Conservation (phyloP, 768 basidiomycete species). For the Exsudoporus frostii region DNA sequence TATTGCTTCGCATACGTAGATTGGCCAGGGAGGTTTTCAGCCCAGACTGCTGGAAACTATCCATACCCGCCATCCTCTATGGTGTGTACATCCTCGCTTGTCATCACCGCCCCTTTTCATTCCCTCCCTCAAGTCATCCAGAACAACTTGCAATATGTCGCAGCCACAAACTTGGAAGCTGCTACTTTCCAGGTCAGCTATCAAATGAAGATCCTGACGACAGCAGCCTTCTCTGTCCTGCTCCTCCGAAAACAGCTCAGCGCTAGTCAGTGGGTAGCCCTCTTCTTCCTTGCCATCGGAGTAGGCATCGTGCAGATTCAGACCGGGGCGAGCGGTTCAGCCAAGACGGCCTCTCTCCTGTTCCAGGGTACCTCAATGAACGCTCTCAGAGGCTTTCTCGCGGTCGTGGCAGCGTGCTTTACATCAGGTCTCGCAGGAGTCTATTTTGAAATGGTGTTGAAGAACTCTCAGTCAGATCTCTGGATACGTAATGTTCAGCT, state of each 20-base stretch:
- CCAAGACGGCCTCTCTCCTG: constrained; percentile 28
- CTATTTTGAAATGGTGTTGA: constrained; percentile 97
- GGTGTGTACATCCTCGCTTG: constrained; percentile 36
- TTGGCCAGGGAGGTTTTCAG: constrained; percentile 75
- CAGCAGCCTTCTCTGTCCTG: constrained; percentile 83
- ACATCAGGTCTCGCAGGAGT: constrained; percentile 96
- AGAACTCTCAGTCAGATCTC: constrained; percentile 82
- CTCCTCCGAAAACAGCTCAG: constrained; percentile 75
- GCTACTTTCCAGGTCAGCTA: constrained; percentile 97
- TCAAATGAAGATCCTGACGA: constrained; percentile 97
- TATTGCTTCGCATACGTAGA: constrained; percentile 49
- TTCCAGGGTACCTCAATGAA: constrained; percentile 61
- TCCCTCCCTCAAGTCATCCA: constrained; percentile 60
- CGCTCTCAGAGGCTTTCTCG: constrained; percentile 81
- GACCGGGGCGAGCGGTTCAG: constrained; percentile 31
- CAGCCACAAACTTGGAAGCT: constrained; percentile 88
- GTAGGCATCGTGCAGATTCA: constrained; percentile 90
- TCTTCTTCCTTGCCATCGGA: constrained; percentile 82
- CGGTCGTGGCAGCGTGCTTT: constrained; percentile 88
- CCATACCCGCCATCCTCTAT: constrained; percentile 95
- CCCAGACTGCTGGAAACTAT: constrained; percentile 93
- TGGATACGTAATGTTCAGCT: constrained; percentile 98
- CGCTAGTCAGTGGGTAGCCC: constrained; percentile 76
- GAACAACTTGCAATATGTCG: constrained; percentile 94
- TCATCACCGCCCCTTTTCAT: constrained; percentile 5